Conservation (phyloP, 2,329 filamentous ascomycete genomes). For the Fusarium neocosmosporiellum region DNA sequence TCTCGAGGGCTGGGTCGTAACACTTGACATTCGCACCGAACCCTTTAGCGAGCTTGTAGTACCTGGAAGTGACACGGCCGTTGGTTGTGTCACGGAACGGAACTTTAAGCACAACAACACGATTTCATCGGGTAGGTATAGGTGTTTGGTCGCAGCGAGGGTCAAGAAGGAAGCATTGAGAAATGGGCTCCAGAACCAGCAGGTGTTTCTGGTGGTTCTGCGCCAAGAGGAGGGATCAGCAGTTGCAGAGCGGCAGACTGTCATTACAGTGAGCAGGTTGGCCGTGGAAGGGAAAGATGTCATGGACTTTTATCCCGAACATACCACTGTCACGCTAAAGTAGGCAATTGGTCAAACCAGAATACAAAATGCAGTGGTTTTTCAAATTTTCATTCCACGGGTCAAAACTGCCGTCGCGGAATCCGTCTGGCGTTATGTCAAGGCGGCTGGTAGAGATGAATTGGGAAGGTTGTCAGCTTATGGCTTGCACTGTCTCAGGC, state of each 20-base stretch:
- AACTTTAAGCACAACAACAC: conserved; percentile 2
- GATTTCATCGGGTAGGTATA: neutral
- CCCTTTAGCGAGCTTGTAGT: neutral
- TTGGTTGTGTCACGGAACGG: neutral
- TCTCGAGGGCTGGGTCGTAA: neutral
- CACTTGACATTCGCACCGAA: neutral
- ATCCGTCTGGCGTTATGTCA: too few relatives aligned
- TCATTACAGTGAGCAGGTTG: neutral
- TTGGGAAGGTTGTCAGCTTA: neutral
- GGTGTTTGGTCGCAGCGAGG: neutral
- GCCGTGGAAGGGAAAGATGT: neutral
- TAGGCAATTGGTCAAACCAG: neutral
- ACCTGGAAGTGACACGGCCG: neutral
- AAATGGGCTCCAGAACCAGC: neutral
- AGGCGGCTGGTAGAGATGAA: neutral
- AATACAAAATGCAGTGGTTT: neutral
- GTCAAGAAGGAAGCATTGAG: neutral
- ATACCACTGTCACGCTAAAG: neutral
- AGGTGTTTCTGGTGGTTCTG: neutral
- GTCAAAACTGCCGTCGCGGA: neutral
- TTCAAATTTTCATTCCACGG: neutral
- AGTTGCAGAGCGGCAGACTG: neutral
- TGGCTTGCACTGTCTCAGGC: neutral
- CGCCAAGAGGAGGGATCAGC: neutral
- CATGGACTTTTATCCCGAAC: neutral